These are phyloP conservation scores for Anisogramma anomala DNA, from an alignment of 2,329 filamentous ascomycete species.

Conservation along the genomic window DNA sequence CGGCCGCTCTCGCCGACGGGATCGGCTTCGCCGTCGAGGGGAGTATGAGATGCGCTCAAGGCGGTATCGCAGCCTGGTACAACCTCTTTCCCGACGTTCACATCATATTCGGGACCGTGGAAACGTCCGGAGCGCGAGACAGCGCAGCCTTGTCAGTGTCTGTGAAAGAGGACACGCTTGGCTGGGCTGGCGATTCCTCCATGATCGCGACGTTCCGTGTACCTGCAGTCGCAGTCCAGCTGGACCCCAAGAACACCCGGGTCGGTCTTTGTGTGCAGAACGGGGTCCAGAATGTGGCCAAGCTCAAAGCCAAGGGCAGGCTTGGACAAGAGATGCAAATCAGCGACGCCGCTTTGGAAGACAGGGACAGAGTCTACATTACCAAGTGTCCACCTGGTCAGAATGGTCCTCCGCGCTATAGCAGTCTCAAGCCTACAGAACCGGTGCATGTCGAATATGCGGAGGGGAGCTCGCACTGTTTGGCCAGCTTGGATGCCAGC, in stretches of 20 bases:
- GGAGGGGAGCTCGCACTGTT: conserved; percentile 17
- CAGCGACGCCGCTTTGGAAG: conserved; percentile 22
- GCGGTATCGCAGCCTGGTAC: conserved; percentile 19
- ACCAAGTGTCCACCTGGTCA: conserved; percentile 28
- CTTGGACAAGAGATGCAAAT: conserved; percentile 22
- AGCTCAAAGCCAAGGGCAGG: conserved; percentile 16
- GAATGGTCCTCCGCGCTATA: conserved; percentile 16
- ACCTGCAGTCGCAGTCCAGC: conserved; percentile 25
- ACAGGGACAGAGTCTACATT: conserved; percentile 25
- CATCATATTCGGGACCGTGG: conserved; percentile 29
- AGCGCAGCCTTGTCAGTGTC: conserved; percentile 23
- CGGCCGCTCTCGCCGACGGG: conserved; percentile 11
- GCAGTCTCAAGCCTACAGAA: background rate
- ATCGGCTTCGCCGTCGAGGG: conserved; percentile 10
- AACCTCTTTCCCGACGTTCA: conserved; percentile 31
- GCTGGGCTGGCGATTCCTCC: conserved; percentile 27
- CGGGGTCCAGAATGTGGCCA: conserved; percentile 17
- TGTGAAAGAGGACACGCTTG: conserved; percentile 24
- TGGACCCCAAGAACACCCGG: conserved; percentile 21
- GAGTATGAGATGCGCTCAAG: conserved; percentile 11
- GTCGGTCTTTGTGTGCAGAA: conserved; percentile 24
- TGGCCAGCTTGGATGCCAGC: conserved; percentile 21
- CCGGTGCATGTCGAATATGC: too few relatives aligned
- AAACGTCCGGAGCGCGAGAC: conserved; percentile 17
- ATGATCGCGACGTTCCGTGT: conserved; percentile 32